Conservation (phyloP, 169 alveolate species). For the Plasmodium adleri region DNA sequence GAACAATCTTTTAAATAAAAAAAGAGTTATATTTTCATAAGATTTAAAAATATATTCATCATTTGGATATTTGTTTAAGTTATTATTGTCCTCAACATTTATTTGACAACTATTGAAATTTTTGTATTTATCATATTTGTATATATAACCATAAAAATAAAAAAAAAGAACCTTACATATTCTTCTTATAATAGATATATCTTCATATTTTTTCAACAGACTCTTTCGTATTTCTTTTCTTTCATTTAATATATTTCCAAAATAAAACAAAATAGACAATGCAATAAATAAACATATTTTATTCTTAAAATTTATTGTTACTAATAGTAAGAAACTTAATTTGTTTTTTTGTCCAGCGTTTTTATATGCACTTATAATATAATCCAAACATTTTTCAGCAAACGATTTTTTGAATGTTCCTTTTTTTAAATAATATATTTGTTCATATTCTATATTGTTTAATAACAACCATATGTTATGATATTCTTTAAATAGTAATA, state of each 20-base stretch:
- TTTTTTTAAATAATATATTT: conserved; percentile 15
- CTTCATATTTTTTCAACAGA: conserved; percentile 15
- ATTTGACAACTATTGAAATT: too few species aligned
- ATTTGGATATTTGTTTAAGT: background rate
- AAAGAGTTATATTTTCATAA: conserved; percentile 30
- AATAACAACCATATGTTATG: background rate
- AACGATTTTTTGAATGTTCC: conserved; percentile 1
- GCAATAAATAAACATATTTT: conserved; percentile 55
- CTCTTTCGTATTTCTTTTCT: conserved; percentile 5
- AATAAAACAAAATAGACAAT: conserved; percentile 38
- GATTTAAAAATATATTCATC: conserved; percentile 21
- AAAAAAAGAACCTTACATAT: conserved; percentile 38
- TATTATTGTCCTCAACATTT: too few species aligned
- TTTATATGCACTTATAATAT: conserved; percentile 48
- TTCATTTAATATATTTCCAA: conserved; percentile 19
- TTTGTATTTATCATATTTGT: conserved; percentile 28
- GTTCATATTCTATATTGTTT: conserved; percentile 23
- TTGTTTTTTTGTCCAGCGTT: conserved; percentile 6
- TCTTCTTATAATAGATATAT: conserved; percentile 24
- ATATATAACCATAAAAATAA: conserved; percentile 69
- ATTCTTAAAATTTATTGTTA: conserved; percentile 37
- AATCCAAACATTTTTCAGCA: conserved; percentile 42
- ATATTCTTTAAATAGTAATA: too few species aligned
- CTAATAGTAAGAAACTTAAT: conserved; percentile 54
- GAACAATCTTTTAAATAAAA: conserved; percentile 10